Conservation (phyloP, 2,329 filamentous ascomycete species). For the Neonectria punicea region DNA sequence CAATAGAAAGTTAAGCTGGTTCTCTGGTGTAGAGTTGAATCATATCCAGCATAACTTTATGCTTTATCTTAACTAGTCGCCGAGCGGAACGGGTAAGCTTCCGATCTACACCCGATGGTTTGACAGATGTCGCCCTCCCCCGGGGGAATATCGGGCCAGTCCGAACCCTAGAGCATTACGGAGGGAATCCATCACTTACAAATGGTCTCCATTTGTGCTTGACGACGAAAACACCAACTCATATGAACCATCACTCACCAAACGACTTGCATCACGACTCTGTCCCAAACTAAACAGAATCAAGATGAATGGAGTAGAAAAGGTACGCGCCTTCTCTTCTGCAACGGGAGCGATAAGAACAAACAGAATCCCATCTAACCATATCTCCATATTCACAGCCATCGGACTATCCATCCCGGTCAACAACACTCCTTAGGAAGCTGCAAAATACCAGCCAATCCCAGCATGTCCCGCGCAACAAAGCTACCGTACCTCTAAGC, state of each 20-base stretch:
- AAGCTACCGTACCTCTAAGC: background rate
- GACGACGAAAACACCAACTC: too few species aligned
- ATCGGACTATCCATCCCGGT: conserved; percentile 17
- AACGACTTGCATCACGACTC: too few species aligned
- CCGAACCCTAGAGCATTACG: background rate
- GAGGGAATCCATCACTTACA: background rate
- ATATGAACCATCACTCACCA: too few species aligned
- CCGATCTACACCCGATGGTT: conserved; percentile 1
- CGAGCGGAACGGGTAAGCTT: too few species aligned
- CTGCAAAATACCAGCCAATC: background rate
- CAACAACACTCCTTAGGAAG: conserved; percentile 3
- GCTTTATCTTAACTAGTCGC: too few species aligned
- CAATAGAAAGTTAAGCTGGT: background rate
- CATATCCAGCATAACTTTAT: background rate
- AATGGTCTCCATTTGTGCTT: background rate
- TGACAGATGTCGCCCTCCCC: too few species aligned
- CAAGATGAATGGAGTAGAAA: background rate
- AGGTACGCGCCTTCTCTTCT: background rate
- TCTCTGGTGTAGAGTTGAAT: background rate
- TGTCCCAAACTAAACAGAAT: background rate
- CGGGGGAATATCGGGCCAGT: background rate
- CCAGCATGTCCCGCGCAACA: background rate
- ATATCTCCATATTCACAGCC: background rate
- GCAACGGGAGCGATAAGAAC: background rate
- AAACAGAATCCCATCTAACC: background rate